Evolutionary conservation across 768 basidiomycete species (phyloP).

Genomic region (Leccinum obscurum): DNA sequence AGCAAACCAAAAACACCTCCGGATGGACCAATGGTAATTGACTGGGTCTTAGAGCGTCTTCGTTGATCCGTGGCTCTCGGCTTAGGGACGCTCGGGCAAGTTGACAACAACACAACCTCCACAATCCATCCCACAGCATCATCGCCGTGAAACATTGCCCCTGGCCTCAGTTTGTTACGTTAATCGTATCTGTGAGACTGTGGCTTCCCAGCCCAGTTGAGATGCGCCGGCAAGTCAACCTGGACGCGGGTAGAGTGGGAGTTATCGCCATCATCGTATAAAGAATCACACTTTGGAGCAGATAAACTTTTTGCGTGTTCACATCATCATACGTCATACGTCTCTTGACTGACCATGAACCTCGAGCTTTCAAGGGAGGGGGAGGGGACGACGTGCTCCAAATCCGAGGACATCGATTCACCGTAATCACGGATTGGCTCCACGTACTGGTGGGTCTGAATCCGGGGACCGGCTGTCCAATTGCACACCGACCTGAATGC

Average conservation of each 20-base stretch:
- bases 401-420: neutral
- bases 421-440: no score
- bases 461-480: constrained; percentile 4
- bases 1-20: neutral
- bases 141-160: neutral
- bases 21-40: neutral
- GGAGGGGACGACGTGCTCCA: neutral
- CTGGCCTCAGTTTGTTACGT: constrained; percentile 13
- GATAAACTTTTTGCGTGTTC: constrained; percentile 9
- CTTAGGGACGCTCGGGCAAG: neutral
- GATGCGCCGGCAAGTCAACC: constrained; percentile 14
- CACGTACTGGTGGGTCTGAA: neutral
- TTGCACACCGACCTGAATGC: constrained; percentile 1
- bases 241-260: constrained; percentile 1
- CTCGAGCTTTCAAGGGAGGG: neutral
- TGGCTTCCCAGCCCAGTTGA: neutral
- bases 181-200: neutral
- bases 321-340: constrained; percentile 6
- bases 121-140: neutral
- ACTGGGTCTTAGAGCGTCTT: neutral
- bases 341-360: neutral
- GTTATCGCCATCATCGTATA: neutral
- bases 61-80: constrained; percentile 4
- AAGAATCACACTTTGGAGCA: neutral
- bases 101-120: neutral